Conservation (phyloP, 208 protist genomes). For the Leishmania martiniquensis region DNA sequence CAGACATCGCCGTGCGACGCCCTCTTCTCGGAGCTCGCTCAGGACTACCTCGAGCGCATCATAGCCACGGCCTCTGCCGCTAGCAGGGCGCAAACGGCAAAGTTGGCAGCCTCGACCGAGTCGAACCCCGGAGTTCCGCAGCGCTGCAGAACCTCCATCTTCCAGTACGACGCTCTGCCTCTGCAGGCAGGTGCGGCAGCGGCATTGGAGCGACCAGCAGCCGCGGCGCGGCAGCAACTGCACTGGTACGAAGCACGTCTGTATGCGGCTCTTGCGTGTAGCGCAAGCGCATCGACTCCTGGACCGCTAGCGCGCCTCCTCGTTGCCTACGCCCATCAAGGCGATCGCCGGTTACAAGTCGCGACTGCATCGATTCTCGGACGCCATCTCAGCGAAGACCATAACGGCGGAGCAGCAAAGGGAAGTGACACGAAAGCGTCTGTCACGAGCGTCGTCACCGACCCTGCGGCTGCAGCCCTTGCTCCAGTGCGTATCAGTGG, state of each 20-base stretch:
- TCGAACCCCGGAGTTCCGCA: not conserved
- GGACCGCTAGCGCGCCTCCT: constrained; percentile 30
- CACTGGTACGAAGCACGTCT: constrained; percentile 37
- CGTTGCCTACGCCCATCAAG: constrained; percentile 26
- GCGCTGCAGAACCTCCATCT: constrained; percentile 1
- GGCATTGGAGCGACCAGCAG: not conserved
- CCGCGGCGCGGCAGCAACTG: constrained; percentile 5
- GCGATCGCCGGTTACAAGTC: constrained; percentile 18
- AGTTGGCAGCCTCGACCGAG: not conserved
- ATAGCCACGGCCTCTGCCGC: not conserved
- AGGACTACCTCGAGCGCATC: constrained; percentile 17
- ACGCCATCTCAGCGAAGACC: not conserved
- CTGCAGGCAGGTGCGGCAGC: not conserved
- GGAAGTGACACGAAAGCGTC: not conserved
- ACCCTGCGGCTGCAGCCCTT: not conserved
- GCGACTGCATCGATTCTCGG: constrained; percentile 4
- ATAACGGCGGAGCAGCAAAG: not conserved
- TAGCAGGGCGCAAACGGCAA: not conserved
- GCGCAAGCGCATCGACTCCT: constrained; percentile 13
- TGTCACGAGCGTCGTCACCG: not conserved
- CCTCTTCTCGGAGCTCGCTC: constrained; percentile 39
- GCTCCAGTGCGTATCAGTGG: constrained; percentile 34
- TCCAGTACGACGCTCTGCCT: constrained; percentile 4
- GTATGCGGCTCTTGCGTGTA: constrained; percentile 28
- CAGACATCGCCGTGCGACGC: constrained; percentile 9